Conservation (phyloP, 495 filamentous ascomycete species). For the Cryomyces minteri region DNA sequence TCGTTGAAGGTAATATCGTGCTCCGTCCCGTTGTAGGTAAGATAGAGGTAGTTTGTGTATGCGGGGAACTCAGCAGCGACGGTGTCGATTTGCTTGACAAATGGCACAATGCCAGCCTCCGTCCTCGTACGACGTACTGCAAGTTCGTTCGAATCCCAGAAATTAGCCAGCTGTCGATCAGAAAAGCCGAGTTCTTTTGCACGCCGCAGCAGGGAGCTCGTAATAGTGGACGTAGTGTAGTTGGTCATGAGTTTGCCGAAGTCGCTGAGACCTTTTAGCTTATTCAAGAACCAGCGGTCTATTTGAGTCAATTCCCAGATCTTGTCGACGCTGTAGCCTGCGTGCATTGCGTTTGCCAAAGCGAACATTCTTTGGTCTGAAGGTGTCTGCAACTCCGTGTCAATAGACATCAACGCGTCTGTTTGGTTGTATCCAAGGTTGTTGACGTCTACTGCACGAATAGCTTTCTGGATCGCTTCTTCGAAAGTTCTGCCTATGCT, state of each 20-base stretch:
- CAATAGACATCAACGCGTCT: conserved; percentile 81
- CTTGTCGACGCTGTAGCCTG: conserved; percentile 83
- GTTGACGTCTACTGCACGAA: conserved; percentile 82
- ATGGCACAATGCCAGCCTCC: conserved; percentile 68
- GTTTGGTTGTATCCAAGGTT: conserved; percentile 94
- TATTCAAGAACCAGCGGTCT: conserved; percentile 91
- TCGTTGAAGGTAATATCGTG: conserved; percentile 76
- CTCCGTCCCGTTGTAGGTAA: conserved; percentile 85
- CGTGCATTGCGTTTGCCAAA: conserved; percentile 91
- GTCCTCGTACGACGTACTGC: conserved; percentile 65
- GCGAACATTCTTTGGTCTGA: conserved; percentile 96
- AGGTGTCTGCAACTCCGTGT: conserved; percentile 87
- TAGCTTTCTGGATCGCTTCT: conserved; percentile 97
- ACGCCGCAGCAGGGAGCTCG: conserved; percentile 44
- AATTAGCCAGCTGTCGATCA: conserved; percentile 83
- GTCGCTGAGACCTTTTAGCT: conserved; percentile 75
- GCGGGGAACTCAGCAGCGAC: conserved; percentile 95
- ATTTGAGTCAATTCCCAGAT: conserved; percentile 98
- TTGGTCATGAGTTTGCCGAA: conserved; percentile 62
- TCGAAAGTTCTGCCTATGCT: conserved; percentile 93
- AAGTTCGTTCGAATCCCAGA: conserved; percentile 83
- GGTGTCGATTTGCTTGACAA: conserved; percentile 97
- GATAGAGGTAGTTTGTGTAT: conserved; percentile 89
- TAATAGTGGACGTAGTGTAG: conserved; percentile 51
- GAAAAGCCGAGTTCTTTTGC: conserved; percentile 91